These are phyloP conservation scores for Typha latifolia DNA, from an alignment of 176 grass and related monocot species.

Conservation along the genomic window DNA sequence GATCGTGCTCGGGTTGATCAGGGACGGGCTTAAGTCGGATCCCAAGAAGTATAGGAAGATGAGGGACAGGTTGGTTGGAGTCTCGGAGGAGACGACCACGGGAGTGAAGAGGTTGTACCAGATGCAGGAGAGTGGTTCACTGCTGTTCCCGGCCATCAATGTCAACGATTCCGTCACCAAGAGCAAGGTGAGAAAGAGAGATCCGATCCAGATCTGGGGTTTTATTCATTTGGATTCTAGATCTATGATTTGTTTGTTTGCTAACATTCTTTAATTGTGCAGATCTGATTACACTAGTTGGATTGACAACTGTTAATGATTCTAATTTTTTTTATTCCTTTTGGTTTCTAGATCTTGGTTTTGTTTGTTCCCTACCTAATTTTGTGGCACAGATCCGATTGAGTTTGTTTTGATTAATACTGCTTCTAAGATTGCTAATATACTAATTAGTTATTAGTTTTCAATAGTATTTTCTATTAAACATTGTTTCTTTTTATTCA, in stretches of 20 bases:
- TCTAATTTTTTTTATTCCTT: too few species aligned
- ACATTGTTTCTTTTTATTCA: too few species aligned
- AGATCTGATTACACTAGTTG: too few species aligned
- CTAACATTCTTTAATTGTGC: background rate
- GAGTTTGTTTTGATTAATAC: background rate
- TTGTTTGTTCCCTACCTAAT: background rate
- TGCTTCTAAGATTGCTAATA: background rate
- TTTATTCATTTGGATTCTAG: background rate
- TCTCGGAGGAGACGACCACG: conserved; percentile 94
- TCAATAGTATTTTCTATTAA: too few species aligned
- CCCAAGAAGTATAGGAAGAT: conserved; percentile 84
- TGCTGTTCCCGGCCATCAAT: conserved; percentile 90
- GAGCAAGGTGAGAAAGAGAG: conserved; percentile 59
- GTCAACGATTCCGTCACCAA: conserved; percentile 96
- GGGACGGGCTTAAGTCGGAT: conserved; percentile 67
- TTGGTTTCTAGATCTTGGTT: background rate
- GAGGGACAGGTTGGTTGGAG: conserved; percentile 86
- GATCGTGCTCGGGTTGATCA: conserved; percentile 79
- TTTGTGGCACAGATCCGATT: background rate
- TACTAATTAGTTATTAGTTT: too few species aligned
- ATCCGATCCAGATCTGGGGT: conserved; percentile 23
- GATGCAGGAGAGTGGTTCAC: conserved; percentile 62
- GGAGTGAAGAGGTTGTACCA: conserved; percentile 87
- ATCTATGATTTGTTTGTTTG: background rate
- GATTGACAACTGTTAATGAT: too few species aligned